Evolutionary conservation across 1,284 basidiomycete species (phyloP).

Genomic region (Xanthoconium separans): DNA sequence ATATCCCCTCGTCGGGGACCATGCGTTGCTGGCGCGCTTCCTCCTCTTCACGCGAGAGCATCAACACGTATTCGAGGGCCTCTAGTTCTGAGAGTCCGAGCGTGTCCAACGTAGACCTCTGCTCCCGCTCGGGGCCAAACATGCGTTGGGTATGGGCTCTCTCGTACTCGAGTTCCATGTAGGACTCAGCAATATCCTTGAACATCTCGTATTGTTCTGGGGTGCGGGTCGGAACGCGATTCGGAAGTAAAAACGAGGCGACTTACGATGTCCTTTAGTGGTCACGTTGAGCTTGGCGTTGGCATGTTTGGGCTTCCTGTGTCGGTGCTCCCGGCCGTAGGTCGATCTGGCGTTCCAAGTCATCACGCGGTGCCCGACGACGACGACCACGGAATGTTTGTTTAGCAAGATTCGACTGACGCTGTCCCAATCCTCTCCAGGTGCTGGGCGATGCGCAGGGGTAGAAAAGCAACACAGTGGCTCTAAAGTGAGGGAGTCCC

Average conservation of each 20-base stretch:
- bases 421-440: conserved; percentile 40
- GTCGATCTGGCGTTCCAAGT: conserved; percentile 67
- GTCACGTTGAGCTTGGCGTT: conserved; percentile 19
- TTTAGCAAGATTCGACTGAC: conserved; percentile 67
- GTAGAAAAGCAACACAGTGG: conserved; percentile 54
- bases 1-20: conserved; percentile 50
- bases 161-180: conserved; percentile 52
- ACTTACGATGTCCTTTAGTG: conserved; percentile 30
- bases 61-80: conserved; percentile 79
- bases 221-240: conserved; percentile 1
- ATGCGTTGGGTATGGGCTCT: conserved; percentile 35
- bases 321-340: conserved; percentile 9
- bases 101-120: conserved; percentile 49
- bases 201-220: conserved; percentile 65
- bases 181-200: conserved; percentile 64
- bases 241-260: background rate
- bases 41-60: conserved; percentile 83
- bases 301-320: conserved; percentile 21
- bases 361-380: conserved; percentile 63
- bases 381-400: conserved; percentile 61
- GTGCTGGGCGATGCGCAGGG: conserved; percentile 39
- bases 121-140: conserved; percentile 54
- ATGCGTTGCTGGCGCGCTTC: conserved; percentile 27
- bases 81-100: conserved; percentile 77
- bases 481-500: conserved; percentile 65